A percentile compares a stretch with the other conserved stretches of the same genome.
phyloP scores from a whole-genome alignment of 192 early-diverging fungal genomes.

The Physocladia obscura region DNA sequence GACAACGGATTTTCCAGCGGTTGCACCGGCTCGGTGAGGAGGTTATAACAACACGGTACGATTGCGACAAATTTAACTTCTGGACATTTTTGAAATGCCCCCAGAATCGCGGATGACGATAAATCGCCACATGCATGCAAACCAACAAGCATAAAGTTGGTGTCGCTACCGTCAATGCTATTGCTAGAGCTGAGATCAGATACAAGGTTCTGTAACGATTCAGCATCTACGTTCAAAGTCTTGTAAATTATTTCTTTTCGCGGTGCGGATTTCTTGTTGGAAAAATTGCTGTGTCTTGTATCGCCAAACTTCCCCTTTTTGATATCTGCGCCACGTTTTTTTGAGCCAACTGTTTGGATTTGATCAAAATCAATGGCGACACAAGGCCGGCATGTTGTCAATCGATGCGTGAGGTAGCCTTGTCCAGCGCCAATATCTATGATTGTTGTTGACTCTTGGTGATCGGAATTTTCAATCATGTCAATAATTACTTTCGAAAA shows the following conservation, averaged over 20 bases:
- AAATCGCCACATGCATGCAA: slow-evolving; percentile 34
- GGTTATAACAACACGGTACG: slow-evolving; percentile 32
- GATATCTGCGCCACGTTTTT: slow-evolving; percentile 14
- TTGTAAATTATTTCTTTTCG: slow-evolving; percentile 12
- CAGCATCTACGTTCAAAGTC: not conserved
- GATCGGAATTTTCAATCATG: not conserved
- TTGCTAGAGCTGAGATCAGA: not conserved
- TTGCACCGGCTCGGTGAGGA: slow-evolving; percentile 15
- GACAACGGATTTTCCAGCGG: not conserved
- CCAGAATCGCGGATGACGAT: slow-evolving; percentile 12
- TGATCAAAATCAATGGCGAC: slow-evolving; percentile 37
- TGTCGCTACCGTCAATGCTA: too few relatives aligned
- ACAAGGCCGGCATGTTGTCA: slow-evolving; percentile 23
- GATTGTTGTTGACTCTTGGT: not conserved
- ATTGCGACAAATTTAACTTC: slow-evolving; percentile 14
- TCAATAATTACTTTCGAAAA: slow-evolving; percentile 7
- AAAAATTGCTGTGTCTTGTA: not conserved
- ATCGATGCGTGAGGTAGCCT: slow-evolving; percentile 37
- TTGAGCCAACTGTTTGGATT: slow-evolving; percentile 28
- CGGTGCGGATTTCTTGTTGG: not conserved
- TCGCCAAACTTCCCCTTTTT: slow-evolving; percentile 2
- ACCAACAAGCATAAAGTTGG: slow-evolving; percentile 23
- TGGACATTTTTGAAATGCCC: not conserved
- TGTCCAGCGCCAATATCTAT: slow-evolving; percentile 41
- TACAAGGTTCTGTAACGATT: slow-evolving; percentile 1